phyloP scores from a whole-genome alignment of 2,329 filamentous ascomycete genomes.

The Pseudogymnoascus sp. region DNA sequence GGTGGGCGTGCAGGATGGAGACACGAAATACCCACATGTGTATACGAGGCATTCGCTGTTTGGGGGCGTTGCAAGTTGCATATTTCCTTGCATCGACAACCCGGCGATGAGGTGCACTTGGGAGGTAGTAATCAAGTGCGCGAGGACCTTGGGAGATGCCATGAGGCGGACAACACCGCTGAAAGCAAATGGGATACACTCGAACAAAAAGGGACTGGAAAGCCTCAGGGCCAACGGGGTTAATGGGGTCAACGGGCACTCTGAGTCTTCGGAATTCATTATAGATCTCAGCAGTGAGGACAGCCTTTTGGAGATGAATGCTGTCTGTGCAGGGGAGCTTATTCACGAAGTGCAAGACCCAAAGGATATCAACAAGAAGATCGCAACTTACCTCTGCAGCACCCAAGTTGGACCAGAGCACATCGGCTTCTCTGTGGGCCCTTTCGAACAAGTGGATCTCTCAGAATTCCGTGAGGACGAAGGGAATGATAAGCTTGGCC shows the following conservation, averaged over 20 bases:
- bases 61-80: conserved; percentile 69
- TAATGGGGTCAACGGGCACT: conserved; percentile 9
- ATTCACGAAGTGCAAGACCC: conserved; percentile 74
- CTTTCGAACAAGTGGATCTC: conserved; percentile 88
- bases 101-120: conserved; percentile 72
- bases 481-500: conserved; percentile 82
- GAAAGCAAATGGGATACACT: conserved; percentile 27
- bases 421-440: conserved; percentile 86
- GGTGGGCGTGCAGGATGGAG: conserved; percentile 71
- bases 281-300: conserved; percentile 61
- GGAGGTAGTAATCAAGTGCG: conserved; percentile 80
- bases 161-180: conserved; percentile 39
- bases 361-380: conserved; percentile 72
- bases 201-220: conserved; percentile 32
- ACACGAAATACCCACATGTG: conserved; percentile 78
- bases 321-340: conserved; percentile 83
- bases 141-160: conserved; percentile 76
- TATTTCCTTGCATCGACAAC: conserved; percentile 92
- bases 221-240: conserved; percentile 11
- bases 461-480: conserved; percentile 83
- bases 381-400: conserved; percentile 72
- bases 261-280: conserved; percentile 20
- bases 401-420: conserved; percentile 76
- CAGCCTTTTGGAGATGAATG: conserved; percentile 77
- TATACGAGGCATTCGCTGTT: conserved; percentile 78